Base-by-base conservation (phyloP, 2,329 filamentous ascomycete species). In the Penicillium frequentans region DNA sequence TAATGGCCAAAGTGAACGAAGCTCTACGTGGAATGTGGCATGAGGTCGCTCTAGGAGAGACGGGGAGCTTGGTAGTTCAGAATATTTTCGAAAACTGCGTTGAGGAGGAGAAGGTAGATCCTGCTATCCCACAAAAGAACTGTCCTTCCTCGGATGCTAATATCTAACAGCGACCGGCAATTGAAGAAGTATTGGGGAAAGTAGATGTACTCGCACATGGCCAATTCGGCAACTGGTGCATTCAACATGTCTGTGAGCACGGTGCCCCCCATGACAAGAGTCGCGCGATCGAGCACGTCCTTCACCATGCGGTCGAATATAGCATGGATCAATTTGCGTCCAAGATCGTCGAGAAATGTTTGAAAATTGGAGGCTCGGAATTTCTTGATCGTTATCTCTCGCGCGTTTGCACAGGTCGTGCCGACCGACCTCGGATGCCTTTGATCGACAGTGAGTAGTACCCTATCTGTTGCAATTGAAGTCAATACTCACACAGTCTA, bases 41-140 rank as follows among this genome's bases (percentile, higher is more conserved):
- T 70, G 93, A 99, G 70, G 95, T 99, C 62, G 96, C 96, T 23
- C 81, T 98, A 52, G 95, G 95, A 35, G 95, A 99, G 80, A 99
- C 96, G 11, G 95, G 95, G 59, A 99, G 95, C 74, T 82, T 99
- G 67, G 95, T 99, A 46, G 96, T 99, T 49, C 95, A 99, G 77
- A 99, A 99, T 74, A 99, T 99, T 71, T 99, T 99, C 74, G 95
- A 99, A 79, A 99, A 99, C 70, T 99, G 95, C 70, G 84, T 98
- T 29, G 96, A 99, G 71, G 93, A 98, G 69, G 95, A 99, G 79
- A 99, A 99, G 87, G 92, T 93, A 80, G 80, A 35, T 16, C n/a
- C 16, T 10, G 70, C 16, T 10, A 19, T 39, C 7, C 35, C n/a
- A 39, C 8, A 19, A 39, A 19, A 16, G 3, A 11, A 10, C 9